Evolutionary conservation across 495 filamentous ascomycete genomes (phyloP).

Genomic region (Penicillium canariense): DNA sequence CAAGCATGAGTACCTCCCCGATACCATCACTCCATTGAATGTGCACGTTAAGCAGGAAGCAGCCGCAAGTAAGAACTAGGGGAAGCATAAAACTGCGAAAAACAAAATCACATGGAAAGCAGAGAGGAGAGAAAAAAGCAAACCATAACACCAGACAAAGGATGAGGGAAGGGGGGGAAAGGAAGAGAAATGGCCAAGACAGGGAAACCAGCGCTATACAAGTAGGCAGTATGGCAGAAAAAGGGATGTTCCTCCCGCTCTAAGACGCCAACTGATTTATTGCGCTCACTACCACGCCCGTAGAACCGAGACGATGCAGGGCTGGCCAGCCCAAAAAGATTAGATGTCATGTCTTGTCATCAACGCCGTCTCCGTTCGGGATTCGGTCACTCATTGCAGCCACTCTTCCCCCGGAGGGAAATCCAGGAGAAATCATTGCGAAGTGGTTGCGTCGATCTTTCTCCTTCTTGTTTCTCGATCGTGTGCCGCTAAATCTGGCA

Average conservation of each 20-base stretch:
- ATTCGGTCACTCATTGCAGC: conserved; percentile 23
- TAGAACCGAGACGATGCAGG: conserved; percentile 26
- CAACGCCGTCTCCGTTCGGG: conserved; percentile 31
- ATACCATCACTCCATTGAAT: conserved; percentile 17
- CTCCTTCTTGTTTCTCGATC: conserved; percentile 19
- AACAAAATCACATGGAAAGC: conserved; percentile 1
- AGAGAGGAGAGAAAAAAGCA: not conserved
- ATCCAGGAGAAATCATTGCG: conserved; percentile 7
- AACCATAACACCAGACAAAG: conserved; percentile 25
- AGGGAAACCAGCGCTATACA: conserved; percentile 28
- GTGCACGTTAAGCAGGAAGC: conserved; percentile 9
- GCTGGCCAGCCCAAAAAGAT: conserved; percentile 21
- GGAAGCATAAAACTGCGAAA: conserved; percentile 1
- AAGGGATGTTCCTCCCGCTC: conserved; percentile 12
- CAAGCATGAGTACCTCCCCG: conserved; percentile 10
- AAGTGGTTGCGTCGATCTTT: conserved; percentile 18
- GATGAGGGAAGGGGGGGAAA: conserved; percentile 9
- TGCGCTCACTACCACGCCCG: conserved; percentile 29
- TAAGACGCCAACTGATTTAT: conserved; percentile 31
- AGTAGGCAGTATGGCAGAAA: conserved; percentile 21
- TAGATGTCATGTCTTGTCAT: conserved; percentile 36
- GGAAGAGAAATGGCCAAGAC: conserved; percentile 14
- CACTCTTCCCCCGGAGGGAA: conserved; percentile 12
- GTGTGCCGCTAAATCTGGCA: conserved; percentile 18
- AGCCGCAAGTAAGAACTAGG: not conserved